Base-by-base conservation (phyloP, 164 flowering plant genomes). In the Berberis vulgaris region DNA sequence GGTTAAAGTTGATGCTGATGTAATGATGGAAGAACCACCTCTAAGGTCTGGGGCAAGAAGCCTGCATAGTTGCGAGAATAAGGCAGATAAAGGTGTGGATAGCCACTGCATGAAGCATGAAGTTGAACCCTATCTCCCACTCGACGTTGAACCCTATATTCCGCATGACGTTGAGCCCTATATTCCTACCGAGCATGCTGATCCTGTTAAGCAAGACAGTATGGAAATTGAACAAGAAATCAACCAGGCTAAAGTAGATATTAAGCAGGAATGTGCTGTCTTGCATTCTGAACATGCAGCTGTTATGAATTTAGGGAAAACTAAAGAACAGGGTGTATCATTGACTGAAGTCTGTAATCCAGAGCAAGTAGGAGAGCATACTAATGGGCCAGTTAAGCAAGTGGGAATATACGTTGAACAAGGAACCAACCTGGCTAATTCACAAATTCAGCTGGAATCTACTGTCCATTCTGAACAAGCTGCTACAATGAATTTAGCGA, bases 311-410 rank as follows among this genome's bases (percentile, higher is more conserved):
- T 86, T 91, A 63, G 96, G 88, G 63, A 94, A 94, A 77, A 89
- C 97, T 65, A 88, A 86, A 74, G 79, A 90, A 66, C 88, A 87
- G 72, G 97, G 97, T 43, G 97, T 94, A 1, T 94, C 98, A 60
- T 61, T 94, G 79, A 88, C 85, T 63, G 98, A 94, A 78, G 62
- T 94, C 65, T 94, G 90, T 58, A 94, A 97, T 40, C 98, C 97
- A 3, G 98, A 94, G 75, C 97, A 94, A 85, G 77, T 90, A 44
- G 77, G 86, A 69, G 87, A 78, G 74, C 98, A 26, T 26, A 26
- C 26, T 26, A 26, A 26, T 26, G 26, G 26, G 26, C 26, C 26
- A 0, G 26, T 26, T 26, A 26, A 26, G 26, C 26, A 26, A 26
- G 26, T 26, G 26, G 26, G 26, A 26, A 26, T 26, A 26, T 26